Percentiles rank a stretch among this genome's conserved stretches.
Evolutionary conservation across 1,284 basidiomycete species (phyloP).

Genomic region (Ganoderma leucocontextum): DNA sequence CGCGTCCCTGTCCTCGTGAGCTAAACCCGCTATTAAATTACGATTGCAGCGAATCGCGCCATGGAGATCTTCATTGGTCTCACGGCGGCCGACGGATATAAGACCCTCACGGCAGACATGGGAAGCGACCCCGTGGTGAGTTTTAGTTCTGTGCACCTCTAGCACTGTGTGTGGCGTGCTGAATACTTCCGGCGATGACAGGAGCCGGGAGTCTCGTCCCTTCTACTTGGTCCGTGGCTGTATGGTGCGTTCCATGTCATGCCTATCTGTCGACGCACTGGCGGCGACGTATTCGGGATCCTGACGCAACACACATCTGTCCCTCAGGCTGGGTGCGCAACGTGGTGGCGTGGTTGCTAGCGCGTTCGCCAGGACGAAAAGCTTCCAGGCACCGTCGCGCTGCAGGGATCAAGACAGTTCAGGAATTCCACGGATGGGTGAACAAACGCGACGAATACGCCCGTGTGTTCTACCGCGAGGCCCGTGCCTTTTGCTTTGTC

Average conservation of each 20-base stretch:
- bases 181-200: slow-evolving; percentile 13
- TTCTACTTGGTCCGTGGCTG: slow-evolving; percentile 28
- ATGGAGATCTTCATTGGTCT: slow-evolving; percentile 75
- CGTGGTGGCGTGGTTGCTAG: slow-evolving; percentile 56
- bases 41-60: slow-evolving; percentile 53
- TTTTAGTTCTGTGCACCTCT: slow-evolving; percentile 13
- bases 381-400: slow-evolving; percentile 58
- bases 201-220: slow-evolving; percentile 30
- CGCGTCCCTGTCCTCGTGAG: slow-evolving; percentile 8
- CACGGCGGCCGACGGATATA: slow-evolving; percentile 81
- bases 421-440: slow-evolving; percentile 60
- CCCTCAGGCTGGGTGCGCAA: slow-evolving; percentile 58
- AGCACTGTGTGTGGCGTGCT: not conserved
- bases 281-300: slow-evolving; percentile 48
- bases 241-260: slow-evolving; percentile 24
- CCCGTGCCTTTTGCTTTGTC: slow-evolving; percentile 38
- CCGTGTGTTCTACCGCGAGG: slow-evolving; percentile 65
- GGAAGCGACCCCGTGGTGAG: slow-evolving; percentile 74
- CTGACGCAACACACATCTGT: slow-evolving; percentile 61
- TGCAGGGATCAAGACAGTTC: slow-evolving; percentile 60
- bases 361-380: slow-evolving; percentile 61
- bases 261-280: not conserved
- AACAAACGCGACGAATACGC: slow-evolving; percentile 61
- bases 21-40: not conserved
- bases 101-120: slow-evolving; percentile 70